phyloP scores from a whole-genome alignment of 129 eudicot species.

The Rutidosis leptorrhynchoides region DNA sequence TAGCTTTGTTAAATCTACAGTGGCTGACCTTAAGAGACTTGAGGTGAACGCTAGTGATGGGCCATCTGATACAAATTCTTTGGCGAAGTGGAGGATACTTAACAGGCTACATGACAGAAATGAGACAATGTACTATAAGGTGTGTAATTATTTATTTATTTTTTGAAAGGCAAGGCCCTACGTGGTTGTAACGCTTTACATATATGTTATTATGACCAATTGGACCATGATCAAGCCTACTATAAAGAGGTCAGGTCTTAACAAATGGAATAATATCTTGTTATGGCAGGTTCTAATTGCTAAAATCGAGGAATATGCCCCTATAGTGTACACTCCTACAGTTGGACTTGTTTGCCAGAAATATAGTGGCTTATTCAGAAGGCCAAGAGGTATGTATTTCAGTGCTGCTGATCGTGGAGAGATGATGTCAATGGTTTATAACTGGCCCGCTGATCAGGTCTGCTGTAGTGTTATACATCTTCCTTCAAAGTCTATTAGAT shows the following conservation, averaged over 20 bases:
- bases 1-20: constrained; percentile 38
- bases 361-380: constrained; percentile 88
- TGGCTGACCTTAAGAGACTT: constrained; percentile 88
- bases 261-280: constrained; percentile 7
- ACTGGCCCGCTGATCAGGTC: constrained; percentile 99
- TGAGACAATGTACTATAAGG: constrained; percentile 98
- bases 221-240: not conserved
- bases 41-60: constrained; percentile 85
- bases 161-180: constrained; percentile 4
- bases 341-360: constrained; percentile 99
- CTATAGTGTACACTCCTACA: constrained; percentile 93
- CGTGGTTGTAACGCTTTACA: not conserved
- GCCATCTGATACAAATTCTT: constrained; percentile 78
- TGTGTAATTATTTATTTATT: constrained; percentile 32
- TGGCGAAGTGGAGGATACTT: constrained; percentile 96
- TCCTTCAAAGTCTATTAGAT: not conserved
- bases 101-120: constrained; percentile 96
- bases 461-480: not conserved
- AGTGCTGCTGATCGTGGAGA: constrained; percentile 98
- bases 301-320: constrained; percentile 96
- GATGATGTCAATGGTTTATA: constrained; percentile 99
- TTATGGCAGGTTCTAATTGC: constrained; percentile 75
- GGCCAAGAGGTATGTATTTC: constrained; percentile 97
- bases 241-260: not conserved
- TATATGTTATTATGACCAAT: not conserved